Conservation (phyloP, 1,284 basidiomycete species). For the Lignosus rhinocerotis region DNA sequence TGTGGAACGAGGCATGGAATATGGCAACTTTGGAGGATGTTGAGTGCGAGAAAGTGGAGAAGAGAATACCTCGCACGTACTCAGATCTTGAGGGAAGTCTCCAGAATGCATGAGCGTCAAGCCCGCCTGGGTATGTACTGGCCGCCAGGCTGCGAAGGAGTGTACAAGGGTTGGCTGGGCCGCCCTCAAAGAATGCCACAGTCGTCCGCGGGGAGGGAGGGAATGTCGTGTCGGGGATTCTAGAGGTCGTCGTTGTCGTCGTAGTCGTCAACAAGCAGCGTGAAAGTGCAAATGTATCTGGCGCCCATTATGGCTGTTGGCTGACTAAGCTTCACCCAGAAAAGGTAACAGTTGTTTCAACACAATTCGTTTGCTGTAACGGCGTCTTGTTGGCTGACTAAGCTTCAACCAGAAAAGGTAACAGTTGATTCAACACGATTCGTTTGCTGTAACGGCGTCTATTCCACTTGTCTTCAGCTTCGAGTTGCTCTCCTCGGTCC, state of each 20-base stretch:
- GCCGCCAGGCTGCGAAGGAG: not conserved
- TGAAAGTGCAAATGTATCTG: not conserved
- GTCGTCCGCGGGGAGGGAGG: not conserved
- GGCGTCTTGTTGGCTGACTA: conserved; percentile 16
- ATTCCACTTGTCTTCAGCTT: not conserved
- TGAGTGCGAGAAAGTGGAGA: not conserved
- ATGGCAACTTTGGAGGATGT: conserved; percentile 61
- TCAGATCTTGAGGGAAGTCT: conserved; percentile 49
- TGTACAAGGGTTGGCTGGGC: not conserved
- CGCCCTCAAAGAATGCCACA: not conserved
- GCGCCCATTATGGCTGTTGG: not conserved
- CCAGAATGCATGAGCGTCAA: conserved; percentile 20
- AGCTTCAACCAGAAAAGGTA: not conserved
- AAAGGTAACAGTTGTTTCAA: not conserved
- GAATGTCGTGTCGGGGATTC: not conserved
- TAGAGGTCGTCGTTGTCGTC: conserved; percentile 12
- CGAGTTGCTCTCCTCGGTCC: not conserved
- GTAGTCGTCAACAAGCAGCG: conserved; percentile 9
- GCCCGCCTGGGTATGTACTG: not conserved
- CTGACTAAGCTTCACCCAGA: conserved; percentile 11
- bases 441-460: conserved; percentile 1
- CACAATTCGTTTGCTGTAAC: not conserved
- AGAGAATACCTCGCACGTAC: conserved; percentile 29
- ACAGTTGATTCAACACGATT: no score
- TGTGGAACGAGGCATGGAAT: conserved; percentile 81